Percentiles rank a stretch among this genome's conserved stretches.
Conservation (phyloP, 257 asterid genomes). For the Lantana camara region DNA sequence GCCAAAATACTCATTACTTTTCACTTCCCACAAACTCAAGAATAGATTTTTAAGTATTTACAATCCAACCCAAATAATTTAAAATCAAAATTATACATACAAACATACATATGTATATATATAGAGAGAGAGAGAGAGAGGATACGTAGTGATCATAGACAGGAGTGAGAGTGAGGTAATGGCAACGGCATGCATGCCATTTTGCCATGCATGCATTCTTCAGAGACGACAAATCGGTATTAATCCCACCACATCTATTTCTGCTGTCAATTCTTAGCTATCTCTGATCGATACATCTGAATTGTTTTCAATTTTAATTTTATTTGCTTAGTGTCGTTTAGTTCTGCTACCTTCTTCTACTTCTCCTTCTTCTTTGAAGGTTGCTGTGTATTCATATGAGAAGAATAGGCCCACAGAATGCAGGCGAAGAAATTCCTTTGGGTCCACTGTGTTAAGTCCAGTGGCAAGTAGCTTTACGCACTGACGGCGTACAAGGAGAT, state of each 20-base stretch:
- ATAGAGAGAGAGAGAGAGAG: constrained; percentile 29
- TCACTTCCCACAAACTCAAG: not conserved
- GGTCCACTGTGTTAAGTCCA: constrained; percentile 52
- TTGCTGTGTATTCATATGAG: no score
- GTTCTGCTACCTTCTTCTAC: not conserved
- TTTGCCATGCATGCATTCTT: constrained; percentile 48
- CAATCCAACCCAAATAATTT: no score
- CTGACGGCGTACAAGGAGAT: constrained; percentile 31
- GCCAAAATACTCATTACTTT: not conserved
- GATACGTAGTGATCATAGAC: constrained; percentile 38
- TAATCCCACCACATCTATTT: constrained; percentile 30
- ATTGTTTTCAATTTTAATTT: not conserved
- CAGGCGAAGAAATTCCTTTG: constrained; percentile 32
- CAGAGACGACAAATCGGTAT: constrained; percentile 48
- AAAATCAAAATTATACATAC: no score
- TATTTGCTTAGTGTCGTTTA: not conserved
- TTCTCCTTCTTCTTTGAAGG: not conserved
- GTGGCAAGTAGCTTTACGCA: constrained; percentile 59
- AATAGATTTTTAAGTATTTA: no score
- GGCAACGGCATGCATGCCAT: constrained; percentile 55
- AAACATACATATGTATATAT: constrained; percentile 14
- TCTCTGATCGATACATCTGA: no score
- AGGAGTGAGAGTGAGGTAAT: constrained; percentile 13
- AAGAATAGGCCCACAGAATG: no score
- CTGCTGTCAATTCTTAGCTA: constrained; percentile 26